Evolutionary conservation across 78 protist species (phyloP), one percentile per base, ranked within the genome.

Genomic region (Dictyostelium intermedium): DNA sequence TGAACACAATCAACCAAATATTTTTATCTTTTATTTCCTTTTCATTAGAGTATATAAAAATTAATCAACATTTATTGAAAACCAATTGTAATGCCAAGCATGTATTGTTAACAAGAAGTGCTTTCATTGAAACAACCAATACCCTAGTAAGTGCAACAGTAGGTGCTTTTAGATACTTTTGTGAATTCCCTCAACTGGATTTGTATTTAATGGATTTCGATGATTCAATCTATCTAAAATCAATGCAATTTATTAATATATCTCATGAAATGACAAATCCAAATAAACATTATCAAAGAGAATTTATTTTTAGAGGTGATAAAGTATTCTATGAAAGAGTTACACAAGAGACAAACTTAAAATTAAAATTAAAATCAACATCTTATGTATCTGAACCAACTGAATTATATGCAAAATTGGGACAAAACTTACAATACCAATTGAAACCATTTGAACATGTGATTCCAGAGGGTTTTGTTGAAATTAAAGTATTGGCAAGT

Each of bases 401-500:
- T n/a, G n/a, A 79, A 23, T 41, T 79, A 2, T 25, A 27, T 13
- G 41, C 66, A 30, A 45, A n/a, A n/a, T n/a, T n/a, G 27, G 47
- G 25, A 47, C 23, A 27, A 79, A 27, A 14, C 84, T 2, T 23
- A 25, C 9, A 39, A 2, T 6, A 76, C 39, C 53, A n/a, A 76
- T 76, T 76, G 1, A 0, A n/a, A 10, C 32, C 70, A 50, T n/a
- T n/a, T n/a, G n/a, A n/a, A n/a, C n/a, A n/a, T n/a, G n/a, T n/a
- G n/a, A n/a, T n/a, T n/a, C n/a, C n/a, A n/a, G n/a, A n/a, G n/a
- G 50, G 76, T n/a, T 70, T 56, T 34, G 76, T 85, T n/a, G 84
- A 85, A 39, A 39, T 85, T 30, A 25, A 85, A 37, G 84, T 85
- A 32, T 53, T 34, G 80, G 92, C 92, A 30, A 25, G 43, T 23